Base-by-base conservation (phyloP, 2,329 filamentous ascomycete species). In the Diaporthe batatas region DNA sequence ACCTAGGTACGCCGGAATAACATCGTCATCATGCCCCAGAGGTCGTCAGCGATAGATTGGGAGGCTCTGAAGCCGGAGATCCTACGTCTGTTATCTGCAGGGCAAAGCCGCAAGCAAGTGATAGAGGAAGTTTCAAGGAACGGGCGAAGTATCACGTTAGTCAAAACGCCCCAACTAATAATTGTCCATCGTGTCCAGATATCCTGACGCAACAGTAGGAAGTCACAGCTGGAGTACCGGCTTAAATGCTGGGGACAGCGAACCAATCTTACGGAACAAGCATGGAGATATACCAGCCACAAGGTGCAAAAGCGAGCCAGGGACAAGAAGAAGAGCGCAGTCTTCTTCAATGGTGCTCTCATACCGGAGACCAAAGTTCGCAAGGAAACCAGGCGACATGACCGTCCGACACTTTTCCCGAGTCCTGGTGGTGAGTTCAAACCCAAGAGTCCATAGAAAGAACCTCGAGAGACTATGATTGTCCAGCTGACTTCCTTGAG, bases 181-280 rank as follows among this genome's bases (percentile, higher is more conserved):
- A 21, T 21, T 14, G 6, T 25, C 14, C 2, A 29, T 29, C 8
- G 39, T 32, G 6, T 18, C 3, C 39, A 32, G 5, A 62, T 7
- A 6, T 12, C 29, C 29, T 29, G 29, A 7, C 6, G 7, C 25
- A 6, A 29, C 29, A 29, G 29, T 21, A 62, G 58, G 2, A 62
- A 47, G 23, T 32, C 58, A 21, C 58, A 62, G n/a, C 58, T 62
- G 1, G 58, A 62, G 16, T 62, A 62, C 23, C 39, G 32, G 39
- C 58, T 62, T 2, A 62, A 44, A 23, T 44, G 36, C n/a, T 62
- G 58, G 58, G 58, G 58, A 23, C 16, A 2, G 36, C 58, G 58
- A 29, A 47, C 36, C 39, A 32, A 32, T 4, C 58, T 62, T 23
- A 21, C 39, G 10, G 23, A 47, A n/a, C 7, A 44, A 4, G 58